A percentile compares a stretch with the other conserved stretches of the same genome.
These are phyloP conservation scores for Leptomonas seymouri DNA, from an alignment of 208 protist species.

Conservation along the genomic window DNA sequence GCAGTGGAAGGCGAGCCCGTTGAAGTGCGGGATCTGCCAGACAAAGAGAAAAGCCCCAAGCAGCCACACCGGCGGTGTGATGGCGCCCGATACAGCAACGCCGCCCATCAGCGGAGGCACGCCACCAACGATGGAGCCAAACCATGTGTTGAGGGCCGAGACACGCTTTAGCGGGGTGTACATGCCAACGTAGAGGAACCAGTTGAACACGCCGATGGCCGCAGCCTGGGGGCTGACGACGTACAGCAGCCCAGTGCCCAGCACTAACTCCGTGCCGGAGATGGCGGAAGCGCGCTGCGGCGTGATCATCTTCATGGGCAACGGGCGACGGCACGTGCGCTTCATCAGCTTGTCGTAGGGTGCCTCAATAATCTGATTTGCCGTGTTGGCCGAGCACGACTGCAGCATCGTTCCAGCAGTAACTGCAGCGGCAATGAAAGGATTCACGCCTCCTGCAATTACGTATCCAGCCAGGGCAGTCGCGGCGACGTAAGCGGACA, in stretches of 20 bases:
- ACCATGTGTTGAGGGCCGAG: conserved; percentile 89
- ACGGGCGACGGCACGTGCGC: conserved; percentile 84
- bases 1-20: conserved; percentile 89
- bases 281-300: conserved; percentile 40
- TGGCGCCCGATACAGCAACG: conserved; percentile 54
- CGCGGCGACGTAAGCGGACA: conserved; percentile 83
- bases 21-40: conserved; percentile 95
- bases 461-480: conserved; percentile 81
- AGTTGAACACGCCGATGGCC: conserved; percentile 78
- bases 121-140: conserved; percentile 92
- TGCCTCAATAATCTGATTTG: conserved; percentile 87
- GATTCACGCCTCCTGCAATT: conserved; percentile 60
- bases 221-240: conserved; percentile 58
- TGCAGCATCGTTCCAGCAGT: conserved; percentile 80
- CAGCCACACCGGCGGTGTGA: conserved; percentile 63
- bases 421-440: conserved; percentile 50
- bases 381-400: conserved; percentile 88
- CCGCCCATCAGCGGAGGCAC: conserved; percentile 92
- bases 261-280: conserved; percentile 51
- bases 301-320: conserved; percentile 79
- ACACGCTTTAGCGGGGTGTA: conserved; percentile 92
- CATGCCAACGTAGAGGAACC: conserved; percentile 84
- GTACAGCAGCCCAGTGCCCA: conserved; percentile 78
- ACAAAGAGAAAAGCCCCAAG: conserved; percentile 81
- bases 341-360: conserved; percentile 90